Evolutionary conservation across 495 filamentous ascomycete genomes (phyloP), one percentile per base, ranked within the genome.

Genomic region (Penicillium cosmopolitanum): DNA sequence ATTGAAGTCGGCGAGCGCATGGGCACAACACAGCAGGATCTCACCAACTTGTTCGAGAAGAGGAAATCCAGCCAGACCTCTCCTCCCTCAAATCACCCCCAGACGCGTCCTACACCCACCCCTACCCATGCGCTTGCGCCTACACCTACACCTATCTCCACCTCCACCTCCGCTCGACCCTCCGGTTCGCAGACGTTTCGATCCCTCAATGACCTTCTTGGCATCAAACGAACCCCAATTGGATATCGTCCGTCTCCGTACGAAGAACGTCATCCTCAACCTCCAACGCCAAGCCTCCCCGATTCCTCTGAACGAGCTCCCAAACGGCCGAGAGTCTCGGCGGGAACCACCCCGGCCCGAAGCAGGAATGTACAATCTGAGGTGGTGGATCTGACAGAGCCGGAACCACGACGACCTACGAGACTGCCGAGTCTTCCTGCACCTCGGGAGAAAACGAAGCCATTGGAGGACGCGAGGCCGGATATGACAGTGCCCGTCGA

Each of bases 1-100:
- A 87, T 96, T 34, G 86, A 96, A 68, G 90, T 96, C 9, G 82
- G 82, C 46, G 92, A 96, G 64, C 81, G 78, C 34, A 79, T 89
- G 15, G 89, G 85, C n/a, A 84, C 77, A 11, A 85, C 80, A 2
- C 82, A 94, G 62, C 89, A 92, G 43, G 92, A 97, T 68, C 65
- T 96, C 13, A 87, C 88, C 0, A 83, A 83, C 40, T 67, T 96
- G 16, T 75, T 92, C 21, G 86, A 89, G 62, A 93, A 88, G 68
- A 84, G 81, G 25, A 71, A 57, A 58, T 58, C 51, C 55, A 76
- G 58, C 28, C 61, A 66, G 50, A 56, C 53, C 0, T 76, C 69
- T 5, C 73, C 69, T 11, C 60, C 53, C 36, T 50, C 42, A 3
- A 44, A 42, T 53, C 60, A 62, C 9, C 53, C 61, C 13, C 62